phyloP scores from a whole-genome alignment of 2,329 filamentous ascomycete species.

The Cladobotryum mycophilum region DNA sequence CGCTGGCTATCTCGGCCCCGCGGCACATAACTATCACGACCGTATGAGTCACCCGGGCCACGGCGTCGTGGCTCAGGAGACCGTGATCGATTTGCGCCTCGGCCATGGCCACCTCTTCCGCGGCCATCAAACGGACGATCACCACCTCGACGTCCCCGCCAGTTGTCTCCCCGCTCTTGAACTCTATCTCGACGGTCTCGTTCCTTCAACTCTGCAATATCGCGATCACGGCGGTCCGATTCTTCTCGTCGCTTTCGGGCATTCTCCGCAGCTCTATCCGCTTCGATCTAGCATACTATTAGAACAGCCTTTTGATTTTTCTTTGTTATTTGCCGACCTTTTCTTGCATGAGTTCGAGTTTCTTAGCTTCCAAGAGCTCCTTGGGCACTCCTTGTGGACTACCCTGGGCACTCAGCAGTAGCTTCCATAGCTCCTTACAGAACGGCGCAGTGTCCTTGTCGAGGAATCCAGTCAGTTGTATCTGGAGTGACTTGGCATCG shows the following conservation, averaged over 20 bases:
- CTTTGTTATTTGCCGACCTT: slow-evolving; percentile 54
- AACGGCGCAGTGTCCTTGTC: slow-evolving; percentile 86
- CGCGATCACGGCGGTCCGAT: slow-evolving; percentile 63
- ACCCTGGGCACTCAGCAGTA: slow-evolving; percentile 82
- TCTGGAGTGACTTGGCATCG: slow-evolving; percentile 91
- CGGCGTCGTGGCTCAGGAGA: slow-evolving; percentile 42
- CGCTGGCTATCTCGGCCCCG: slow-evolving; percentile 36
- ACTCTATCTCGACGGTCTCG: slow-evolving; percentile 52
- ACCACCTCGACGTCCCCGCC: slow-evolving; percentile 48
- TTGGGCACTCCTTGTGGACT: slow-evolving; percentile 89
- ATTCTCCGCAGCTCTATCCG: slow-evolving; percentile 74
- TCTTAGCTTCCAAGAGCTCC: slow-evolving; percentile 92
- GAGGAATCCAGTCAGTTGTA: slow-evolving; percentile 89
- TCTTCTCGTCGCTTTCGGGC: slow-evolving; percentile 65
- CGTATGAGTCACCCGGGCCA: slow-evolving; percentile 38
- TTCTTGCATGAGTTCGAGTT: slow-evolving; percentile 87
- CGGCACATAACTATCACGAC: slow-evolving; percentile 49
- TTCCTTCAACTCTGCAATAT: slow-evolving; percentile 61
- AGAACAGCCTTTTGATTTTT: background rate
- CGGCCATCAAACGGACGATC: slow-evolving; percentile 42
- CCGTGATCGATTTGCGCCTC: slow-evolving; percentile 37
- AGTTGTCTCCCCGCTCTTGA: slow-evolving; percentile 46
- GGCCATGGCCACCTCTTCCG: slow-evolving; percentile 31
- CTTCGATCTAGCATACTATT: slow-evolving; percentile 57
- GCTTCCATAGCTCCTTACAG: slow-evolving; percentile 88